These are phyloP conservation scores for Austroboletus niveus DNA, from an alignment of 1,284 basidiomycete genomes.

Conservation along the genomic window DNA sequence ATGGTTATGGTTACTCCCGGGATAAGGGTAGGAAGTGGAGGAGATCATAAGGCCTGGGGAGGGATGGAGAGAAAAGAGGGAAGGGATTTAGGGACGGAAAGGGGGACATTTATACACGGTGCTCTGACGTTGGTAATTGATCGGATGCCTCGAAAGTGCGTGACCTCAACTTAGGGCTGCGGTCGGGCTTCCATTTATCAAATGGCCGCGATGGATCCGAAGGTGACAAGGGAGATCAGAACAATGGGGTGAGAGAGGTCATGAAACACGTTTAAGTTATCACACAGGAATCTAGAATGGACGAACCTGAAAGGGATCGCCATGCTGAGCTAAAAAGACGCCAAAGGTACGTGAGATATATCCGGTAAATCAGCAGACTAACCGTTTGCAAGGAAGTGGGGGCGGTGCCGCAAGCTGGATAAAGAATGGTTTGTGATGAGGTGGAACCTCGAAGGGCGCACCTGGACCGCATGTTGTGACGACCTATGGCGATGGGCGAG, in stretches of 20 bases:
- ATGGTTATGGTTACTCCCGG: slow-evolving; percentile 21
- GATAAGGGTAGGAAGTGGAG: slow-evolving; percentile 28
- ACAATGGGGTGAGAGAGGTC: slow-evolving; percentile 25
- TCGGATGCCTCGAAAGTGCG: slow-evolving; percentile 30
- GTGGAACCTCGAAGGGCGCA: slow-evolving; percentile 26
- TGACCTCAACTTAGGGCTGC: slow-evolving; percentile 27
- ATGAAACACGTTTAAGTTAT: slow-evolving; percentile 34
- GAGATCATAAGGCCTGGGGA: slow-evolving; percentile 32
- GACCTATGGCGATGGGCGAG: slow-evolving; percentile 29
- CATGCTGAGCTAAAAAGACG: slow-evolving; percentile 12
- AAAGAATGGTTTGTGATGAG: slow-evolving; percentile 20
- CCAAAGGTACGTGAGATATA: slow-evolving; percentile 21
- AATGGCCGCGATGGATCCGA: slow-evolving; percentile 30
- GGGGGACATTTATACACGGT: slow-evolving; percentile 30
- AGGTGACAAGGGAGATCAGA: slow-evolving; percentile 18
- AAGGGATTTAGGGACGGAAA: slow-evolving; percentile 26
- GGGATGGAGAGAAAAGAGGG: slow-evolving; percentile 4
- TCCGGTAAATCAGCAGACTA: slow-evolving; percentile 32
- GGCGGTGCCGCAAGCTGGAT: slow-evolving; percentile 27
- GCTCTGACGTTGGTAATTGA: slow-evolving; percentile 31
- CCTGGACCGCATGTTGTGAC: slow-evolving; percentile 32
- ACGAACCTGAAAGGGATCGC: slow-evolving; percentile 24
- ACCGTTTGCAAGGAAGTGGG: slow-evolving; percentile 12
- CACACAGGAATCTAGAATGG: slow-evolving; percentile 23
- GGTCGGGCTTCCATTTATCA: slow-evolving; percentile 34